These are phyloP conservation scores for Taphrina populina DNA, from an alignment of 1,139 yeast species.

Conservation along the genomic window DNA sequence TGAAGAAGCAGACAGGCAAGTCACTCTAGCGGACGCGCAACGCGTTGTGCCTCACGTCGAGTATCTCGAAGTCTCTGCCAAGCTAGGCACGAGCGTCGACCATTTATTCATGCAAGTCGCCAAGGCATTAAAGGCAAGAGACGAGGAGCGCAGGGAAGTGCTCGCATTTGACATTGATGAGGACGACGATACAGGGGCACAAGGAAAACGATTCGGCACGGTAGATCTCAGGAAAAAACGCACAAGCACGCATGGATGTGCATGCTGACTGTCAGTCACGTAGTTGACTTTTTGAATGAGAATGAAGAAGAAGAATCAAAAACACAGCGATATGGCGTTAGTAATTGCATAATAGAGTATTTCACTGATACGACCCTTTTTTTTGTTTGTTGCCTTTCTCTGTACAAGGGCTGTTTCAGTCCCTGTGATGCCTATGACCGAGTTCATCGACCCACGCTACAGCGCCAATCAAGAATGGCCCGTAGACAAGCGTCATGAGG, in stretches of 20 bases:
- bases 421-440: constrained; percentile 18
- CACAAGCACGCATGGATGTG: background rate
- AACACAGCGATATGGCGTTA: too few relatives aligned
- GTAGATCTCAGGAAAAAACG: constrained; percentile 3
- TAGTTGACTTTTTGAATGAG: too few relatives aligned
- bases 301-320: too few relatives aligned
- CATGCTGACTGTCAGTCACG: constrained; percentile 7
- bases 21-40: background rate
- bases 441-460: constrained; percentile 29
- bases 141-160: constrained; percentile 16
- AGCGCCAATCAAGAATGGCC: constrained; percentile 25
- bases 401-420: background rate
- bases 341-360: too few relatives aligned
- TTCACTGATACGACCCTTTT: too few relatives aligned
- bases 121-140: constrained; percentile 1
- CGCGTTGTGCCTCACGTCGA: background rate
- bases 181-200: background rate
- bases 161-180: constrained; percentile 18
- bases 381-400: too few relatives aligned
- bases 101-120: constrained; percentile 11
- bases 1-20: constrained; percentile 10
- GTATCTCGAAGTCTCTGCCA: constrained; percentile 9
- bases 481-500: constrained; percentile 17
- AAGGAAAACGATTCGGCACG: background rate
- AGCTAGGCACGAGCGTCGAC: constrained; percentile 26